Percentiles rank a stretch among this genome's conserved stretches.
These are phyloP conservation scores for Arachis stenosperma DNA, from an alignment of 306 rosid species.

Conservation along the genomic window DNA sequence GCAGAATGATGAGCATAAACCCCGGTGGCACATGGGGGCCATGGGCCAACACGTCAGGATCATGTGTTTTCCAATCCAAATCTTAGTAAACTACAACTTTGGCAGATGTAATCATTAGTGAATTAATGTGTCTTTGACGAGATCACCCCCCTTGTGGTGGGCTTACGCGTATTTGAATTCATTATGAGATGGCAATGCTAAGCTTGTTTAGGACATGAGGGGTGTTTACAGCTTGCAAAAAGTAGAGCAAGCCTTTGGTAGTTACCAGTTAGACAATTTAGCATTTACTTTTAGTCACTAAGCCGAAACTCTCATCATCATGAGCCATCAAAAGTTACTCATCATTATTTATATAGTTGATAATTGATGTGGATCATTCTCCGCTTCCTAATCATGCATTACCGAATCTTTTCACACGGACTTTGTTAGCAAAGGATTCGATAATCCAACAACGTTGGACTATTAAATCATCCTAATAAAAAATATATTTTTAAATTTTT, in stretches of 20 bases:
- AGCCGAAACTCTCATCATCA: not conserved
- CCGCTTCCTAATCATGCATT: not conserved
- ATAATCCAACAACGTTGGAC: too few species aligned
- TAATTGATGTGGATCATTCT: not conserved
- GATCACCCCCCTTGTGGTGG: not conserved
- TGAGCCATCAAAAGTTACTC: conserved; percentile 20
- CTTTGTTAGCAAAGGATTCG: conserved; percentile 4
- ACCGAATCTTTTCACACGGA: conserved; percentile 35
- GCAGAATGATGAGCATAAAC: conserved; percentile 1
- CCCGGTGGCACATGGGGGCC: conserved; percentile 34
- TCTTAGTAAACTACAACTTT: not conserved
- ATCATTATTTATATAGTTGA: conserved; percentile 5
- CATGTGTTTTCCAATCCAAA: conserved; percentile 35
- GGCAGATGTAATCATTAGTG: conserved; percentile 17
- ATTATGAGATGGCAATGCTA: conserved; percentile 30
- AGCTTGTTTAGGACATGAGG: conserved; percentile 16
- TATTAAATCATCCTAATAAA: too few species aligned
- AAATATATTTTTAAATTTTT: too few species aligned
- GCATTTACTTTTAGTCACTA: not conserved
- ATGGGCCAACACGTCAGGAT: conserved; percentile 22
- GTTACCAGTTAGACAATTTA: not conserved
- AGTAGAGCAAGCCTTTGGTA: not conserved
- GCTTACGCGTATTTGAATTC: conserved; percentile 36
- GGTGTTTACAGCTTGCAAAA: conserved; percentile 49
- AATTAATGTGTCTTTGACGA: conserved; percentile 26